Base-by-base conservation (phyloP, 2,329 filamentous ascomycete species). In the Pseudovirgaria hyperparasitica region DNA sequence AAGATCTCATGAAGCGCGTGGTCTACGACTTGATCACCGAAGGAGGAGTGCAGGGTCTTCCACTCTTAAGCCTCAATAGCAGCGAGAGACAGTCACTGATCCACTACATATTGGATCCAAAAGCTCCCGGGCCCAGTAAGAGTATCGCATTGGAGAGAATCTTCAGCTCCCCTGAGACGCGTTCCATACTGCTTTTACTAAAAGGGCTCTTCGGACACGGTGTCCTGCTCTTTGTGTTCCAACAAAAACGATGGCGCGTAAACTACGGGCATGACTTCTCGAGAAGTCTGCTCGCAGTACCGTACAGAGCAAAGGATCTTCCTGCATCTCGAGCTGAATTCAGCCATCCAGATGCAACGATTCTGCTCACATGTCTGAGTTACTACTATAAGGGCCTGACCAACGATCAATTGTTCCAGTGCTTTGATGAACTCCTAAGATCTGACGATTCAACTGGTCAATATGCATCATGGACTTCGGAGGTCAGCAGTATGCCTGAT, bases 311-410 rank as follows among this genome's bases (percentile, higher is more conserved):
- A 0, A 77, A 79, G 30, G 75, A 72, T 1, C 56, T 64, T 1
- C 73, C 75, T 0, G 64, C 62, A 0, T 62, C 67, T 1, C 61
- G 66, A 9, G 66, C 72, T 0, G 73, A 80, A 39, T 80, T 64
- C 39, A 70, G 72, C 0, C 72, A 81, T 34, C 71, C 73, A 0
- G 64, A 80, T 40, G 70, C 76, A 0, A 61, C 65, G 0, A 72
- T 80, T 3, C 18, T 71, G 0, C 53, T 81, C 2, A 81, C 75
- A 0, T 73, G 67, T 15, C 48, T 81, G 0, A 60, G 65, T 0
- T 80, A 75, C 37, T 81, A 81, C 38, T 73, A 77, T 24, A 47
- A 49, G 0, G 72, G 72, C 0, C 53, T 77, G 0, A 34, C 31
- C 0, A 40, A 69, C 7, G 39, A 58, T 0, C 57, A 73, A 2